Conservation (phyloP, 1,284 basidiomycete genomes). For the Sphagnurus paluster region DNA sequence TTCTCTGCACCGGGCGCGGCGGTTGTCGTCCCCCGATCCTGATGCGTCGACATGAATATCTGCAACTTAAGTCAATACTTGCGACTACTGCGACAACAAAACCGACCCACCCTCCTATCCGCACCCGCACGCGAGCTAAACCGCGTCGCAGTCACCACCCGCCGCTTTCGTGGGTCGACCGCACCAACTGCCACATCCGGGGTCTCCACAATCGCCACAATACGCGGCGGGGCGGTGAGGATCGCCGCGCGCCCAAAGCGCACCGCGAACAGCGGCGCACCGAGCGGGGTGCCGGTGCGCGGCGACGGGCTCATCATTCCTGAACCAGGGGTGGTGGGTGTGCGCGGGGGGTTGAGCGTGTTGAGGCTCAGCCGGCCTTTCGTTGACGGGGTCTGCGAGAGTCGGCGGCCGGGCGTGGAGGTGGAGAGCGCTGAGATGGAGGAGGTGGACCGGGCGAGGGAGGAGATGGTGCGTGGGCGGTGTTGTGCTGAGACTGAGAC, state of each 20-base stretch:
- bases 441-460: slow-evolving; percentile 49
- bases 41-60: slow-evolving; percentile 81
- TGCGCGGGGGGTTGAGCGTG: slow-evolving; percentile 3
- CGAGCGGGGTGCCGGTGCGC: slow-evolving; percentile 39
- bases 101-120: slow-evolving; percentile 65
- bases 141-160: slow-evolving; percentile 82
- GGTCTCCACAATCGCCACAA: slow-evolving; percentile 80
- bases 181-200: slow-evolving; percentile 82
- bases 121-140: slow-evolving; percentile 82
- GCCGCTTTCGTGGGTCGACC: slow-evolving; percentile 76
- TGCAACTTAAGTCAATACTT: slow-evolving; percentile 27
- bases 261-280: slow-evolving; percentile 40
- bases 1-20: slow-evolving; percentile 26
- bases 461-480: slow-evolving; percentile 41
- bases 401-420: slow-evolving; percentile 45
- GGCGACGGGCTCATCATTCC: slow-evolving; percentile 46
- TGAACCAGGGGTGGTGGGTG: slow-evolving; percentile 29
- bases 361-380: slow-evolving; percentile 27
- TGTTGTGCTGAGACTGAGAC: slow-evolving; percentile 22
- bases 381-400: slow-evolving; percentile 37
- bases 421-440: slow-evolving; percentile 33
- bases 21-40: slow-evolving; percentile 45
- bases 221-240: slow-evolving; percentile 74
- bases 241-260: slow-evolving; percentile 68
- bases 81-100: slow-evolving; percentile 1